Evolutionary conservation across 2,329 filamentous ascomycete species (phyloP).

Genomic region (Cladosporium halotolerans): DNA sequence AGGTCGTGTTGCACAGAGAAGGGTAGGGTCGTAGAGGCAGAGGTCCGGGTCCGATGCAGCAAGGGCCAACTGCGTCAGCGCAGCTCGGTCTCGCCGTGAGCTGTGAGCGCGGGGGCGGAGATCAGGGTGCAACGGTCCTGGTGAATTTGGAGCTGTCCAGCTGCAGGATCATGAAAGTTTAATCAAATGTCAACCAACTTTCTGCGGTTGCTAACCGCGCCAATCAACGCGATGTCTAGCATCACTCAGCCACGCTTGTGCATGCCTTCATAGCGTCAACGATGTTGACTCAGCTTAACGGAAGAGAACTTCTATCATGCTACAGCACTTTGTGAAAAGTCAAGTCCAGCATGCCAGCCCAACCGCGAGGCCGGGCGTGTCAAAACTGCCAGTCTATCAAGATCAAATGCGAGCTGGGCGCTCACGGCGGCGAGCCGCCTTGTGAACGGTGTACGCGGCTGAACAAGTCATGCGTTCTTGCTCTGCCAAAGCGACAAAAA

Average conservation of each 20-base stretch:
- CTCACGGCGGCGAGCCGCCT: slow-evolving; percentile 13
- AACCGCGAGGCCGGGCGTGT: slow-evolving; percentile 19
- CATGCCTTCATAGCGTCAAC: too few relatives aligned
- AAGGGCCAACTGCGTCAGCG: too few relatives aligned
- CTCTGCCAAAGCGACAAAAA: slow-evolving; percentile 21
- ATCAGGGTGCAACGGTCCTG: too few relatives aligned
- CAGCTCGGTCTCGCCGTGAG: too few relatives aligned
- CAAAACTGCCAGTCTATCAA: slow-evolving; percentile 22
- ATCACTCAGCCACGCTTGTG: background rate
- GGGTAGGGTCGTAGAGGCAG: too few relatives aligned
- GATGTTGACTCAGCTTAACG: too few relatives aligned
- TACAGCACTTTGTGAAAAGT: background rate
- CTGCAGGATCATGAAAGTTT: background rate
- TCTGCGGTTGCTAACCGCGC: background rate
- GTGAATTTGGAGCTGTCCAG: too few relatives aligned
- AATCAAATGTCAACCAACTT: background rate
- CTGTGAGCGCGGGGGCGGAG: too few relatives aligned
- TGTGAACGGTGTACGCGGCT: slow-evolving; percentile 26
- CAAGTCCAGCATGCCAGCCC: background rate
- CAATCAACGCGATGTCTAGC: background rate
- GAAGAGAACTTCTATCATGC: too few relatives aligned
- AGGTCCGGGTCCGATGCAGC: background rate
- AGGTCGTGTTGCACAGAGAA: too few relatives aligned
- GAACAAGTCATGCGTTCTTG: slow-evolving; percentile 22
- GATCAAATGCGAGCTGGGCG: slow-evolving; percentile 25